Conservation (phyloP, 495 filamentous ascomycete genomes). For the Pyrenula massariospora region DNA sequence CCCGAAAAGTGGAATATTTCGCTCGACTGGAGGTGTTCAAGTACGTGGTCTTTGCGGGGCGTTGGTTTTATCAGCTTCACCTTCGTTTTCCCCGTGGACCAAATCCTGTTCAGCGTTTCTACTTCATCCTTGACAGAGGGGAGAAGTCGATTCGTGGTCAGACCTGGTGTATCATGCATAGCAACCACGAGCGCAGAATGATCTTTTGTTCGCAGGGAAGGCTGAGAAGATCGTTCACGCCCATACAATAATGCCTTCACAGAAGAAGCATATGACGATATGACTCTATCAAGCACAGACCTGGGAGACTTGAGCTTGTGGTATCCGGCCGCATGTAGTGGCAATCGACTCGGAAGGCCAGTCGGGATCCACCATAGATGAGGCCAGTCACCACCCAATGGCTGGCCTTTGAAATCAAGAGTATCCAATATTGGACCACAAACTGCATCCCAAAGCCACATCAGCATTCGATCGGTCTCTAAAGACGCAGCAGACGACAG, state of each 20-base stretch:
- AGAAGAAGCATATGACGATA: conserved; percentile 19
- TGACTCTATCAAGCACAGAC: conserved; percentile 8
- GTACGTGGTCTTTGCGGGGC: conserved; percentile 4
- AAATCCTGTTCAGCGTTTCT: background rate
- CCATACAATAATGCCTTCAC: conserved; percentile 13
- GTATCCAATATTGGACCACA: conserved; percentile 5
- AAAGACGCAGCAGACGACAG: too few species aligned
- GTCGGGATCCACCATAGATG: conserved; percentile 11
- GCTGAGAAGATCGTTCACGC: background rate
- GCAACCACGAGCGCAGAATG: conserved; percentile 7
- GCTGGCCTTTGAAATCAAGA: conserved; percentile 4
- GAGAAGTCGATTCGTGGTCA: background rate
- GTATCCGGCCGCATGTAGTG: conserved; percentile 8
- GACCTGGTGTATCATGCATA: conserved; percentile 12
- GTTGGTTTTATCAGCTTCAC: too few species aligned
- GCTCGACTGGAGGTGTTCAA: conserved; percentile 5
- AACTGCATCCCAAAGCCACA: conserved; percentile 11
- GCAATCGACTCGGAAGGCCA: conserved; percentile 5
- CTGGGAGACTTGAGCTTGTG: too few species aligned
- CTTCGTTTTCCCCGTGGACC: too few species aligned
- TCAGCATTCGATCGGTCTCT: conserved; percentile 1
- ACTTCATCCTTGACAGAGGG: conserved; percentile 3
- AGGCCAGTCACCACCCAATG: conserved; percentile 4
- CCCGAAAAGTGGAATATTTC: conserved; percentile 16
- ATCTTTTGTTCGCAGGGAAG: background rate